Percentiles rank a stretch among this genome's conserved stretches.
Evolutionary conservation across 768 basidiomycete species (phyloP).

Genomic region (Rhodotorula toruloides): DNA sequence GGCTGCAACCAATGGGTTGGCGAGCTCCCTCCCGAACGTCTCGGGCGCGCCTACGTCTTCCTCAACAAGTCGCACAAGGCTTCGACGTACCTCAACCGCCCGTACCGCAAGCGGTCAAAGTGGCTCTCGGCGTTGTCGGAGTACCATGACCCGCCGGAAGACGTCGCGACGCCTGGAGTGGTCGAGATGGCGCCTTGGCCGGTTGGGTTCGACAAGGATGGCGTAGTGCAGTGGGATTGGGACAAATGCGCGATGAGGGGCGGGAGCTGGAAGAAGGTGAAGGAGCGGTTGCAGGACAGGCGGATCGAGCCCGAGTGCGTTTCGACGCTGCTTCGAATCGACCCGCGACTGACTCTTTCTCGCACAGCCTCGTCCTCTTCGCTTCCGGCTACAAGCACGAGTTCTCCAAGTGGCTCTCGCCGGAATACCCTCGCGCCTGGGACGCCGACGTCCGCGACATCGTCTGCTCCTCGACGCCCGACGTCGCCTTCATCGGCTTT

Average conservation of each 20-base stretch:
- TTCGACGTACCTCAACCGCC: slow-evolving; percentile 58
- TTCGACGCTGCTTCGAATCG: accelerated
- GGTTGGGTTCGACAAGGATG: slow-evolving; percentile 49
- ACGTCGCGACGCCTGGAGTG: slow-evolving; percentile 46
- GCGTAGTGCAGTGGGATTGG: slow-evolving; percentile 52
- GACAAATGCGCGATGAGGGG: slow-evolving; percentile 50
- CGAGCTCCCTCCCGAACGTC: slow-evolving; percentile 54
- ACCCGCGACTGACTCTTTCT: no score
- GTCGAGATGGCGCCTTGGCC: slow-evolving; percentile 61
- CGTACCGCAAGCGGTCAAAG: slow-evolving; percentile 52
- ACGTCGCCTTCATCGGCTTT: slow-evolving; percentile 48
- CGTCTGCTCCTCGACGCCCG: slow-evolving; percentile 1
- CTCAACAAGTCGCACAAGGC: slow-evolving; percentile 59
- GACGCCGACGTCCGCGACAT: slow-evolving; percentile 54
- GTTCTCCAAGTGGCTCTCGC: slow-evolving; percentile 50
- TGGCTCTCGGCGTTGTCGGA: slow-evolving; percentile 53
- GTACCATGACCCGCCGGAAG: slow-evolving; percentile 59
- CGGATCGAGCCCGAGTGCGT: slow-evolving; percentile 51
- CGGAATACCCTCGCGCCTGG: slow-evolving; percentile 50
- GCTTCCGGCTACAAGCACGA: slow-evolving; percentile 45
- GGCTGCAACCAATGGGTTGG: slow-evolving; percentile 62
- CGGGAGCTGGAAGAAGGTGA: slow-evolving; percentile 42
- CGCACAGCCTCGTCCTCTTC: slow-evolving; percentile 22
- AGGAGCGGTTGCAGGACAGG: slow-evolving; percentile 48
- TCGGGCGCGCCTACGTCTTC: slow-evolving; percentile 62